These are phyloP conservation scores for Aspergillus sp. DNA, from an alignment of 2,329 filamentous ascomycete species.

Conservation along the genomic window DNA sequence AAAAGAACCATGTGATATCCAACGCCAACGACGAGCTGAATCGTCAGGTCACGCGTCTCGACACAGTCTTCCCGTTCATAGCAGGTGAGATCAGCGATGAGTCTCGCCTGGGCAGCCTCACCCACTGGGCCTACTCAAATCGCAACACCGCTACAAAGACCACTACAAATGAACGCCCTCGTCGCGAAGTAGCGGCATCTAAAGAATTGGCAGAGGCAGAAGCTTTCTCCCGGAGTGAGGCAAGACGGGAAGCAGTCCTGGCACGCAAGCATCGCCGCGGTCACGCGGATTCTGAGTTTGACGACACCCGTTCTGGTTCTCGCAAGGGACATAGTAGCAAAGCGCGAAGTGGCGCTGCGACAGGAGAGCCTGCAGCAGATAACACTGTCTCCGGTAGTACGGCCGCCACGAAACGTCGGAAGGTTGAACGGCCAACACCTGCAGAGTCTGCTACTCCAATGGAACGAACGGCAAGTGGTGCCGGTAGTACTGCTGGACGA, in stretches of 20 bases:
- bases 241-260: conserved; percentile 71
- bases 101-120: conserved; percentile 82
- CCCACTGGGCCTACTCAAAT: conserved; percentile 92
- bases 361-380: background rate
- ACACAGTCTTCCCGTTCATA: conserved; percentile 79
- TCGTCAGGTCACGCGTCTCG: conserved; percentile 75
- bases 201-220: conserved; percentile 66
- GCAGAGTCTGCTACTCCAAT: conserved; percentile 29
- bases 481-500: conserved; percentile 25
- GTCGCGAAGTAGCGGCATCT: conserved; percentile 69
- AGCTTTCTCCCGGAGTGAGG: conserved; percentile 75
- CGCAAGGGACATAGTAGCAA: conserved; percentile 56
- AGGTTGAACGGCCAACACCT: conserved; percentile 60
- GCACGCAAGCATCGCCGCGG: conserved; percentile 68
- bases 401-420: conserved; percentile 61
- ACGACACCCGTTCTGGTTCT: conserved; percentile 49
- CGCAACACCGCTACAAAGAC: conserved; percentile 54
- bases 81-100: conserved; percentile 89
- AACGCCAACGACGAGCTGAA: conserved; percentile 86
- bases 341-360: conserved; percentile 29
- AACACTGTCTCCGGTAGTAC: conserved; percentile 17
- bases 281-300: conserved; percentile 70
- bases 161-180: conserved; percentile 60
- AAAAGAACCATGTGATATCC: conserved; percentile 94
- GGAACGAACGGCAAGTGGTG: conserved; percentile 35